A percentile compares a stretch with the other conserved stretches of the same genome.
These are phyloP conservation scores for Lichtheimia ornata DNA, from an alignment of 371 early-diverging fungal species.

Conservation along the genomic window DNA sequence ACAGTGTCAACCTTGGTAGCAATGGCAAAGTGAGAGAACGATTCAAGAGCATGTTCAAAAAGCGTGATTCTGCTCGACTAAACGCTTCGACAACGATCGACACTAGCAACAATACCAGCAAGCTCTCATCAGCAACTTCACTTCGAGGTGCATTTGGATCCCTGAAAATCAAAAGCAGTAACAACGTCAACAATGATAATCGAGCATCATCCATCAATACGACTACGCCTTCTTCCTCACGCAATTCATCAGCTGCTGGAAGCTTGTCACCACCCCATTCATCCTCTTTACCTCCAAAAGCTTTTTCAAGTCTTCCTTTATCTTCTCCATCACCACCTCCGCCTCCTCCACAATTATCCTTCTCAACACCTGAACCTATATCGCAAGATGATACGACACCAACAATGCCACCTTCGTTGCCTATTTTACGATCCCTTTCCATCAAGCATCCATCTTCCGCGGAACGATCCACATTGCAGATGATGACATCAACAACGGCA, in stretches of 20 bases:
- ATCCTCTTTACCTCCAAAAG: too few species aligned
- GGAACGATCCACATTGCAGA: not conserved
- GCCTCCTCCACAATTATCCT: constrained; percentile 1
- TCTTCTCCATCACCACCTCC: not conserved
- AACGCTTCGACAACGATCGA: not conserved
- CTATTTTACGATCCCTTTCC: too few species aligned
- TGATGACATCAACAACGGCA: not conserved
- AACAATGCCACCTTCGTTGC: too few species aligned
- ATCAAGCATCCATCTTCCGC: too few species aligned
- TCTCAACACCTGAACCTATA: not conserved
- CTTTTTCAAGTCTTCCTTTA: not conserved
- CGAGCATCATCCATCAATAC: not conserved
- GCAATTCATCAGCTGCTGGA: not conserved
- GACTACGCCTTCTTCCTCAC: not conserved
- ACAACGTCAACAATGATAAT: not conserved
- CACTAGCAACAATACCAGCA: too few species aligned
- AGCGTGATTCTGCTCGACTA: too few species aligned
- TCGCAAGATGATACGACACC: too few species aligned
- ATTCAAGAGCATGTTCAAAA: constrained; percentile 6
- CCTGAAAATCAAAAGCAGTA: not conserved
- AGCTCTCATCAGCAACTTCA: too few species aligned
- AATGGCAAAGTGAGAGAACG: not conserved
- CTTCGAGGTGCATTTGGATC: not conserved
- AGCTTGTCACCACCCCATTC: too few species aligned
- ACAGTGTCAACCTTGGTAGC: not conserved